A percentile compares a stretch with the other conserved stretches of the same genome.
Evolutionary conservation across 2,329 filamentous ascomycete species (phyloP).

Genomic region (Penicillium sp.): DNA sequence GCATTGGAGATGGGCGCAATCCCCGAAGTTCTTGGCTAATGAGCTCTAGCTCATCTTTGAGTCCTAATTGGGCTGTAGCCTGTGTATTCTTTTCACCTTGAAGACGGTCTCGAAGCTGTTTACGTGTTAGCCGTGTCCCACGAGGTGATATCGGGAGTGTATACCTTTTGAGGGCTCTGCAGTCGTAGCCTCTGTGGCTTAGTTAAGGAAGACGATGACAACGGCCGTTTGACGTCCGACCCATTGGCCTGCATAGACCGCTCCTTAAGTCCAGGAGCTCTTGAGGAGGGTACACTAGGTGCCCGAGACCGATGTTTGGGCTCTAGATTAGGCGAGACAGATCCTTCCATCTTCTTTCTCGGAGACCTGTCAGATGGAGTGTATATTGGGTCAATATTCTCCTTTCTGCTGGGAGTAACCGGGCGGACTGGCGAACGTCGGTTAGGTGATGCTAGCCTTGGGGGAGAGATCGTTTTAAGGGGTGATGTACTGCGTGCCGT

Average conservation of each 20-base stretch:
- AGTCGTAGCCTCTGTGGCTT: slow-evolving; percentile 72
- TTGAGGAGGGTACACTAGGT: slow-evolving; percentile 57
- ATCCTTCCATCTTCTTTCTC: slow-evolving; percentile 39
- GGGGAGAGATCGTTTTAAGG: slow-evolving; percentile 35
- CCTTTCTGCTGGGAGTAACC: slow-evolving; percentile 43
- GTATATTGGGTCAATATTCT: slow-evolving; percentile 44
- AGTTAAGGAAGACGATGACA: slow-evolving; percentile 68
- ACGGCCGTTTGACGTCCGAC: slow-evolving; percentile 36
- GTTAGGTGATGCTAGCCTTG: slow-evolving; percentile 37
- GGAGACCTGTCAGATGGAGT: slow-evolving; percentile 37
- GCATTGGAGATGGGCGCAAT: slow-evolving; percentile 40
- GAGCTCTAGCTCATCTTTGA: slow-evolving; percentile 77
- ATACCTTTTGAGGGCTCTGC: slow-evolving; percentile 65
- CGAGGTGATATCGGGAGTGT: background rate
- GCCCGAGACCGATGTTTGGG: slow-evolving; percentile 52
- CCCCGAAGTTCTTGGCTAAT: slow-evolving; percentile 79
- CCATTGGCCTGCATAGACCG: slow-evolving; percentile 36
- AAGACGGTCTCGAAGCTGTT: slow-evolving; percentile 73
- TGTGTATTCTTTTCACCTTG: slow-evolving; percentile 79
- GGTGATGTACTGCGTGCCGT: slow-evolving; percentile 38
- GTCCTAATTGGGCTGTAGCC: slow-evolving; percentile 68
- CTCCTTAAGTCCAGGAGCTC: slow-evolving; percentile 40
- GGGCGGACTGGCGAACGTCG: slow-evolving; percentile 39
- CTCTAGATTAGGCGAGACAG: slow-evolving; percentile 42
- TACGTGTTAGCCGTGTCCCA: slow-evolving; percentile 7